Percentiles rank a stretch among this genome's conserved stretches.
These are phyloP conservation scores for Aspergillus quadrilineatus DNA, from an alignment of 2,329 filamentous ascomycete genomes.

Conservation along the genomic window DNA sequence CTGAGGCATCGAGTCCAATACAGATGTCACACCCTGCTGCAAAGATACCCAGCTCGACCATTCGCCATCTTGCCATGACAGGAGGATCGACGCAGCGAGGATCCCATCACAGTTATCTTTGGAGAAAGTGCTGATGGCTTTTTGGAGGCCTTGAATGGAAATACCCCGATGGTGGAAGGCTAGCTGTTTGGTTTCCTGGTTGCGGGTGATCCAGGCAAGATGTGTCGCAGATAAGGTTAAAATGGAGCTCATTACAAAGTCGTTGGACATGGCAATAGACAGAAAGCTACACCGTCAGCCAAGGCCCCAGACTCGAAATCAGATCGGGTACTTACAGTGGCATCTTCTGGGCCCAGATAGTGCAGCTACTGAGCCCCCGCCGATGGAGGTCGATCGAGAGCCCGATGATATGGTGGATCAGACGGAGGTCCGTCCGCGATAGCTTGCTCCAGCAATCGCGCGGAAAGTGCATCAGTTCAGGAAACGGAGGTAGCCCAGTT, in stretches of 20 bases:
- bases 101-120: slow-evolving; percentile 86
- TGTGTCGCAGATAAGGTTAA: slow-evolving; percentile 94
- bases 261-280: slow-evolving; percentile 74
- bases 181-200: slow-evolving; percentile 79
- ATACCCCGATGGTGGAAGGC: slow-evolving; percentile 84
- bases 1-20: slow-evolving; percentile 85
- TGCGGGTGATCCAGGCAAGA: slow-evolving; percentile 84
- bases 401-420: slow-evolving; percentile 87
- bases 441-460: slow-evolving; percentile 71
- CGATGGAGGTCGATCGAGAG: slow-evolving; percentile 79
- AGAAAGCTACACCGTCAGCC: slow-evolving; percentile 61
- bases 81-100: slow-evolving; percentile 82
- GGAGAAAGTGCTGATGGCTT: slow-evolving; percentile 81
- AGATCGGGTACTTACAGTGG: slow-evolving; percentile 67
- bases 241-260: slow-evolving; percentile 91
- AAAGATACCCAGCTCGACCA: slow-evolving; percentile 93
- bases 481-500: slow-evolving; percentile 82
- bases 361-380: slow-evolving; percentile 77
- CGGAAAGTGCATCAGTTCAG: slow-evolving; percentile 73
- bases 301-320: neutral
- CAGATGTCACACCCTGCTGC: slow-evolving; percentile 86
- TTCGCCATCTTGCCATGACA: slow-evolving; percentile 95
- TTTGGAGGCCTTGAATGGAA: slow-evolving; percentile 82
- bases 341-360: slow-evolving; percentile 89
- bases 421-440: slow-evolving; percentile 73